These are phyloP conservation scores for Proliferodiscus dingleyae DNA, from an alignment of 2,329 filamentous ascomycete species.

Conservation along the genomic window DNA sequence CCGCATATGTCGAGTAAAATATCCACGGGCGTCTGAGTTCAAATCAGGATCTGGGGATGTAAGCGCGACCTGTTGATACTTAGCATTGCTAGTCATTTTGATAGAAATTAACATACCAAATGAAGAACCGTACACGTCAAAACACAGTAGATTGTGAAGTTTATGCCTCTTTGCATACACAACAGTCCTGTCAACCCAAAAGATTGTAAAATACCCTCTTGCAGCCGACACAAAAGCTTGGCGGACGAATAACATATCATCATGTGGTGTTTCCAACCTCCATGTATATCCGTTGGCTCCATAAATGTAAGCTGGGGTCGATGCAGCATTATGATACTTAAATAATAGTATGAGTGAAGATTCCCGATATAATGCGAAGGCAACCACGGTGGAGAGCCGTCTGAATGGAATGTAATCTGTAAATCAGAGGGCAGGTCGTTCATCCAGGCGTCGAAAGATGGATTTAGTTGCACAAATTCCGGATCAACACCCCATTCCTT, in stretches of 20 bases:
- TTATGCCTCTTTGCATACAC: constrained; percentile 91
- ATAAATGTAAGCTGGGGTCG: constrained; percentile 78
- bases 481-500: constrained; percentile 86
- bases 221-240: constrained; percentile 77
- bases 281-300: constrained; percentile 64
- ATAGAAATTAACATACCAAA: constrained; percentile 57
- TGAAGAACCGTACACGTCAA: constrained; percentile 91
- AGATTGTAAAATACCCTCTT: constrained; percentile 73
- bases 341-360: constrained; percentile 81
- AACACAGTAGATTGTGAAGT: constrained; percentile 90
- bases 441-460: constrained; percentile 71
- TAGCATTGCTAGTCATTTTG: constrained; percentile 3
- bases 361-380: constrained; percentile 85
- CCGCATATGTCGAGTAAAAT: constrained; percentile 90
- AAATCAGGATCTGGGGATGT: constrained; percentile 89
- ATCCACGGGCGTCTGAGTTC: constrained; percentile 78
- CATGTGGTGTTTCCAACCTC: constrained; percentile 85
- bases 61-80: constrained; percentile 66
- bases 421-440: constrained; percentile 74
- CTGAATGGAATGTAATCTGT: constrained; percentile 68
- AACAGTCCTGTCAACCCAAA: constrained; percentile 77
- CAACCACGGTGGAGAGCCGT: constrained; percentile 78
- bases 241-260: constrained; percentile 78
- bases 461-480: constrained; percentile 73
- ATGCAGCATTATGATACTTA: constrained; percentile 81